Percentiles rank a stretch among this genome's conserved stretches.
phyloP scores from a whole-genome alignment of 306 rosid genomes.

The Nissolia schottii region DNA sequence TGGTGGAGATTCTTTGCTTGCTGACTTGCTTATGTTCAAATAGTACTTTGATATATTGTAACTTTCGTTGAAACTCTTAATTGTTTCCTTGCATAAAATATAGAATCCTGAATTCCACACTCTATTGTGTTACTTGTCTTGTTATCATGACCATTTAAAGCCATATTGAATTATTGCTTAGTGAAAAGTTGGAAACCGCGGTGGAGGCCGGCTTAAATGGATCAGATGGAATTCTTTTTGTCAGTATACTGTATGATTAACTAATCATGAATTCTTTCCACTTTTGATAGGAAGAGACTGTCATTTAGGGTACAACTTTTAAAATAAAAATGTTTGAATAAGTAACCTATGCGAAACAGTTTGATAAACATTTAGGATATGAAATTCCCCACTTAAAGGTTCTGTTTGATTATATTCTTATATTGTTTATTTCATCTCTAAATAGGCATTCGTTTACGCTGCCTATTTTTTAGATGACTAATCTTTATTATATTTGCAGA shows the following conservation, averaged over 20 bases:
- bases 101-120: slow-evolving; percentile 3
- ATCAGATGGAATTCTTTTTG: slow-evolving; percentile 1
- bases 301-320: not conserved
- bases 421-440: slow-evolving; percentile 11
- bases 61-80: not conserved
- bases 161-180: not conserved
- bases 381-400: not conserved
- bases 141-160: not conserved
- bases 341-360: not conserved
- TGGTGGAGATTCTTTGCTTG: slow-evolving; percentile 20
- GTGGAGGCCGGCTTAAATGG: not conserved
- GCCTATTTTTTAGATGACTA: not conserved
- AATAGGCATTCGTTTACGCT: not conserved
- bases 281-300: slow-evolving; percentile 14
- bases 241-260: not conserved
- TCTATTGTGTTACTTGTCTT: slow-evolving; percentile 1
- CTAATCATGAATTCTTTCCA: not conserved
- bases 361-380: not conserved
- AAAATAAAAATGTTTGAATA: not conserved
- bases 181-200: not conserved
- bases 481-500: slow-evolving; percentile 47
- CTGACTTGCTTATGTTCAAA: slow-evolving; percentile 6
- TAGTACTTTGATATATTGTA: not conserved
- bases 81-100: slow-evolving; percentile 9
- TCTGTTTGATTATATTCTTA: not conserved